These are phyloP conservation scores for Aspergillus pseudoviridinutans DNA, from an alignment of 2,329 filamentous ascomycete genomes.

Conservation along the genomic window DNA sequence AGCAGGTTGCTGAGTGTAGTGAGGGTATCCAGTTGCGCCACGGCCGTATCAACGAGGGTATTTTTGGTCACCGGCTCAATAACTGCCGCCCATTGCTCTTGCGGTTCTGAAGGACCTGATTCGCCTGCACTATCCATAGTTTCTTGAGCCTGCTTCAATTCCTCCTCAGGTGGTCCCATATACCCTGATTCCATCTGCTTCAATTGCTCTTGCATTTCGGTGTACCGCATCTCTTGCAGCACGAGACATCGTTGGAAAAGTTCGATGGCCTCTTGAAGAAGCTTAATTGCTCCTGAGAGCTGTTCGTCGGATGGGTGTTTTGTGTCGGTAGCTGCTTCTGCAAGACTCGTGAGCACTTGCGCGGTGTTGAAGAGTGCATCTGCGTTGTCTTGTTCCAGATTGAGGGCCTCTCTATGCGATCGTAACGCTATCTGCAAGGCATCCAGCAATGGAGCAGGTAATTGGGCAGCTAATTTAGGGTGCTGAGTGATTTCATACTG, in stretches of 20 bases:
- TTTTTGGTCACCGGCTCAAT: conserved; percentile 62
- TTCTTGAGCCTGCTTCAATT: conserved; percentile 9
- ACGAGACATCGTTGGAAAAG: conserved; percentile 55
- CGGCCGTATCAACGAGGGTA: conserved; percentile 63
- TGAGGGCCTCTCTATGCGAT: conserved; percentile 61
- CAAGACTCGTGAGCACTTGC: conserved; percentile 64
- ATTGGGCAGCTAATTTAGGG: conserved; percentile 55
- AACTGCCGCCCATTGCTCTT: conserved; percentile 64
- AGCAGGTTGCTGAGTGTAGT: conserved; percentile 50
- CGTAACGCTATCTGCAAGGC: conserved; percentile 58
- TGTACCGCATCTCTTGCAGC: conserved; percentile 50
- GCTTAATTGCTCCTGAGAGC: conserved; percentile 46
- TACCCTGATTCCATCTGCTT: conserved; percentile 33
- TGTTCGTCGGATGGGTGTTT: conserved; percentile 42
- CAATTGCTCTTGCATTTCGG: conserved; percentile 43
- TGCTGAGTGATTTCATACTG: conserved; percentile 68
- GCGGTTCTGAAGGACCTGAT: conserved; percentile 20
- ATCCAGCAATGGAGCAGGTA: conserved; percentile 52
- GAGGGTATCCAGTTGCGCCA: conserved; percentile 58
- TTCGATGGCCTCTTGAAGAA: conserved; percentile 59
- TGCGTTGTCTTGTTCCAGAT: conserved; percentile 58
- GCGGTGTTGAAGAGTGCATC: conserved; percentile 69
- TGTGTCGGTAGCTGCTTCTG: conserved; percentile 56
- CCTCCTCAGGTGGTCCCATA: conserved; percentile 10
- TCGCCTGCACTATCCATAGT: conserved; percentile 12